A percentile compares a stretch with the other conserved stretches of the same genome.
Evolutionary conservation across 2,329 filamentous ascomycete genomes (phyloP).

Genomic region (Aspergillaceae sp.): DNA sequence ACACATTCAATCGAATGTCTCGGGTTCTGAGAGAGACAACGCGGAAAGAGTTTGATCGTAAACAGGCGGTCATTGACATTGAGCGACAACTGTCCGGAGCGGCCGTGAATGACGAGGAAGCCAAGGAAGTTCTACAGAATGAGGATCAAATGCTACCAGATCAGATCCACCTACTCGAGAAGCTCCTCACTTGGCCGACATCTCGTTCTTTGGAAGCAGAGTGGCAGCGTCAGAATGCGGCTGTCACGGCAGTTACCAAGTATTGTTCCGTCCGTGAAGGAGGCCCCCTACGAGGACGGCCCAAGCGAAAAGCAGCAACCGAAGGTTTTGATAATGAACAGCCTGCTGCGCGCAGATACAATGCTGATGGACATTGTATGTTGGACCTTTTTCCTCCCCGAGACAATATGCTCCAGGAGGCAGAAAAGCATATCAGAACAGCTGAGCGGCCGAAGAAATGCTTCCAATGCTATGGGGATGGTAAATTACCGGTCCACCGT

Average conservation of each 20-base stretch:
- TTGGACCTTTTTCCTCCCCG: too few relatives aligned
- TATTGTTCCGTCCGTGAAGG: constrained; percentile 13
- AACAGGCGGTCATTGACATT: constrained; percentile 13
- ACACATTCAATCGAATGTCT: constrained; percentile 8
- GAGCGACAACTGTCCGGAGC: constrained; percentile 12
- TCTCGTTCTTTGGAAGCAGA: constrained; percentile 13
- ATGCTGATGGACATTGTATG: too few relatives aligned
- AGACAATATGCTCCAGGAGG: too few relatives aligned
- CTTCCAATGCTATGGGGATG: too few relatives aligned
- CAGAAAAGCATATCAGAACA: too few relatives aligned
- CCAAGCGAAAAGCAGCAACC: neutral
- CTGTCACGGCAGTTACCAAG: constrained; percentile 6
- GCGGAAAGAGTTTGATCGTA: constrained; percentile 13
- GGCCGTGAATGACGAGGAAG: constrained; percentile 8
- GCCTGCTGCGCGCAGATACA: too few relatives aligned
- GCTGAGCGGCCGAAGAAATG: too few relatives aligned
- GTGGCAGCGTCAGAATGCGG: constrained; percentile 12
- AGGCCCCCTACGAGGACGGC: constrained; percentile 8
- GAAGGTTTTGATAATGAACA: too few relatives aligned
- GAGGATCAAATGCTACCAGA: constrained; percentile 8
- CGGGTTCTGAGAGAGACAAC: constrained; percentile 7
- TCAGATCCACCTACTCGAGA: constrained; percentile 8
- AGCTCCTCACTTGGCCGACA: constrained; percentile 10
- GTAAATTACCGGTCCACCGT: too few relatives aligned
- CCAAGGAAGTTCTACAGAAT: constrained; percentile 1